Conservation (phyloP, 1,284 basidiomycete species). For the Moniliophthora roreri region DNA sequence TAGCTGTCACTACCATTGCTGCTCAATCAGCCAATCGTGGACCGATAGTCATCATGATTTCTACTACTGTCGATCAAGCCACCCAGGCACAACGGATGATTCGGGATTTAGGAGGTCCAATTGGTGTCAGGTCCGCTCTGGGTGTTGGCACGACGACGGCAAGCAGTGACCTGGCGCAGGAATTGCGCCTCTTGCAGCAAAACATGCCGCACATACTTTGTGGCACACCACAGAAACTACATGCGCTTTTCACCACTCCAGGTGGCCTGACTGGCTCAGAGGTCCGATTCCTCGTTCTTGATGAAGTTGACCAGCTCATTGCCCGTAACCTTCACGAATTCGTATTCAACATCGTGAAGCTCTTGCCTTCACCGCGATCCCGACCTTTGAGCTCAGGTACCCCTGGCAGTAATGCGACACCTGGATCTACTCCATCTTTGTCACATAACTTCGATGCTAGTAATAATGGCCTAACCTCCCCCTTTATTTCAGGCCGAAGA, state of each 20-base stretch:
- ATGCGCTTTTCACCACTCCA: slow-evolving; percentile 86
- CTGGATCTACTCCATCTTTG: slow-evolving; percentile 34
- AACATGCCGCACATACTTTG: slow-evolving; percentile 94
- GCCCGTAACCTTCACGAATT: slow-evolving; percentile 95
- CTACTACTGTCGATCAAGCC: slow-evolving; percentile 97
- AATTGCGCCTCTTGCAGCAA: slow-evolving; percentile 83
- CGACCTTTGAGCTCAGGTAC: slow-evolving; percentile 50
- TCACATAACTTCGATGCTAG: slow-evolving; percentile 52
- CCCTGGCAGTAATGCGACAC: slow-evolving; percentile 34
- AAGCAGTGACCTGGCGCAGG: slow-evolving; percentile 68
- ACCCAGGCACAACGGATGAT: slow-evolving; percentile 98
- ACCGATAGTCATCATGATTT: slow-evolving; percentile 89
- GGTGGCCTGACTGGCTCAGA: slow-evolving; percentile 77
- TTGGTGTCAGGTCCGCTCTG: slow-evolving; percentile 86
- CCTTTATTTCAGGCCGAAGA: slow-evolving; percentile 54
- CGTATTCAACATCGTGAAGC: slow-evolving; percentile 89
- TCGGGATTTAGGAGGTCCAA: slow-evolving; percentile 87
- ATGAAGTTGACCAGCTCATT: slow-evolving; percentile 97
- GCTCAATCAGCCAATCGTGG: slow-evolving; percentile 64
- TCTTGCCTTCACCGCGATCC: slow-evolving; percentile 83
- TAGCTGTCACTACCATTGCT: slow-evolving; percentile 65
- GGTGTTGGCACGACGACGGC: slow-evolving; percentile 76
- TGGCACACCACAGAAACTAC: slow-evolving; percentile 94
- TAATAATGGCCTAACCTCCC: slow-evolving; percentile 43
- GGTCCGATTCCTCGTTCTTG: slow-evolving; percentile 90